phyloP scores from a whole-genome alignment of 805 yeast species.

The Clavispora santaluciae region DNA sequence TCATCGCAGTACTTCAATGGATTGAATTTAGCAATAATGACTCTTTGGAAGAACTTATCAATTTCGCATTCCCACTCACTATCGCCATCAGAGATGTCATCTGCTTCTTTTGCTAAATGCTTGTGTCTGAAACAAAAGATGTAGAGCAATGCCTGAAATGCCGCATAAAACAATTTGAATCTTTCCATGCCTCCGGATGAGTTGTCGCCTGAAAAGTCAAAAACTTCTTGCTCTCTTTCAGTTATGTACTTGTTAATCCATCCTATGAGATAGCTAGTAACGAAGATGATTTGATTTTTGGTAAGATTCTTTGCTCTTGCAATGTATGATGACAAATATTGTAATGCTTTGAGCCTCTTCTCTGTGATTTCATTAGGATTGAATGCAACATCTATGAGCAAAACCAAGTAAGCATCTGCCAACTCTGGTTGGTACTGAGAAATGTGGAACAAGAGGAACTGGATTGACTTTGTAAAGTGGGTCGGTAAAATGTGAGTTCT shows the following conservation, averaged over 20 bases:
- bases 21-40: slow-evolving; percentile 82
- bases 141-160: slow-evolving; percentile 84
- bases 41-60: slow-evolving; percentile 82
- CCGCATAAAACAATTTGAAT: slow-evolving; percentile 83
- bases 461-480: slow-evolving; percentile 84
- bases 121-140: slow-evolving; percentile 86
- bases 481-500: slow-evolving; percentile 84
- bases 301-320: slow-evolving; percentile 78
- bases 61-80: slow-evolving; percentile 72
- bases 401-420: slow-evolving; percentile 77
- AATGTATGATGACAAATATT: slow-evolving; percentile 83
- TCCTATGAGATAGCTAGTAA: slow-evolving; percentile 72
- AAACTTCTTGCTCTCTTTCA: slow-evolving; percentile 83
- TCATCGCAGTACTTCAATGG: slow-evolving; percentile 92
- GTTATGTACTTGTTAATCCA: slow-evolving; percentile 80
- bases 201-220: slow-evolving; percentile 25
- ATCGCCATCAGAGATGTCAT: slow-evolving; percentile 14
- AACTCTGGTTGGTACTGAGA: slow-evolving; percentile 80
- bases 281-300: slow-evolving; percentile 70
- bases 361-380: slow-evolving; percentile 63
- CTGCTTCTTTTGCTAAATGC: slow-evolving; percentile 40
- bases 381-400: slow-evolving; percentile 79
- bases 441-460: slow-evolving; percentile 73
- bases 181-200: slow-evolving; percentile 73
- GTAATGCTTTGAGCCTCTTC: slow-evolving; percentile 82